These are phyloP conservation scores for Trypanosoma lewisi DNA, from an alignment of 208 protist species.

Conservation along the genomic window DNA sequence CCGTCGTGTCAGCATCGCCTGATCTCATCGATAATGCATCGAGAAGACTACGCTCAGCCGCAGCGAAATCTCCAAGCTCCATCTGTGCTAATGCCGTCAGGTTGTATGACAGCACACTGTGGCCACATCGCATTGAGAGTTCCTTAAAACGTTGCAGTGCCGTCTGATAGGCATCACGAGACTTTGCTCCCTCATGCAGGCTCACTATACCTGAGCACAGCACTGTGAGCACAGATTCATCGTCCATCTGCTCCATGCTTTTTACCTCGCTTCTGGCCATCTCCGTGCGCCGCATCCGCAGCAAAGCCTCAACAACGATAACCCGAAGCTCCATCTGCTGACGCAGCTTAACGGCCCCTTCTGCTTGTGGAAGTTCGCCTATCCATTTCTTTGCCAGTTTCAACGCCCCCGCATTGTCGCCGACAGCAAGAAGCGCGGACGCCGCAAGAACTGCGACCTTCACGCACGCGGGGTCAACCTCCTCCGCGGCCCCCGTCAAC, in stretches of 20 bases:
- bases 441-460: slow-evolving; percentile 54
- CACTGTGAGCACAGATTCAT: slow-evolving; percentile 78
- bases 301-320: slow-evolving; percentile 61
- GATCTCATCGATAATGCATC: slow-evolving; percentile 69
- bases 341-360: slow-evolving; percentile 24
- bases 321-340: slow-evolving; percentile 56
- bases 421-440: slow-evolving; percentile 44
- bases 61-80: slow-evolving; percentile 51
- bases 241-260: slow-evolving; percentile 79
- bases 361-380: slow-evolving; percentile 33
- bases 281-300: slow-evolving; percentile 73
- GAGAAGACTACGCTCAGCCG: slow-evolving; percentile 69
- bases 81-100: slow-evolving; percentile 75
- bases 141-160: slow-evolving; percentile 81
- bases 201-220: slow-evolving; percentile 59
- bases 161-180: slow-evolving; percentile 25
- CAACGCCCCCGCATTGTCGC: slow-evolving; percentile 42
- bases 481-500: slow-evolving; percentile 35
- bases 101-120: slow-evolving; percentile 74
- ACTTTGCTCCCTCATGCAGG: slow-evolving; percentile 49
- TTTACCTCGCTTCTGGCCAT: slow-evolving; percentile 66
- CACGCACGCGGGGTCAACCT: slow-evolving; percentile 21
- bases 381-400: slow-evolving; percentile 64
- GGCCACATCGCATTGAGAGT: slow-evolving; percentile 60
- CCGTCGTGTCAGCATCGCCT: slow-evolving; percentile 67